These are phyloP conservation scores for Daldinia vernicosa DNA, from an alignment of 495 filamentous ascomycete genomes.

Conservation along the genomic window DNA sequence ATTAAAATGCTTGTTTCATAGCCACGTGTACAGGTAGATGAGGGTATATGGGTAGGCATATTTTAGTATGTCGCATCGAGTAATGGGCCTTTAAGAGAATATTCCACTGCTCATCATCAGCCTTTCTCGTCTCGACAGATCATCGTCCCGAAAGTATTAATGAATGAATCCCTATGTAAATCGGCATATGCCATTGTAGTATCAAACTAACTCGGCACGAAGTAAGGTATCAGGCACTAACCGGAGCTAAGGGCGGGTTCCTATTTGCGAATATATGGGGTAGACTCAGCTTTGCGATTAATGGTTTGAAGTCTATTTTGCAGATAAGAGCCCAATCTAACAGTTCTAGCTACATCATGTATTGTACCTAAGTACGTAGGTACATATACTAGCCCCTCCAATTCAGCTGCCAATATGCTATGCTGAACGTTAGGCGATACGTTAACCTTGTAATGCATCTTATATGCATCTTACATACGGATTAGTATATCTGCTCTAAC, in stretches of 20 bases:
- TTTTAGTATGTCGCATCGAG: constrained; percentile 13
- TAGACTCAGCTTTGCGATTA: background rate
- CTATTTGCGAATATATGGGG: constrained; percentile 7
- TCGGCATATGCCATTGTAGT: constrained; percentile 28
- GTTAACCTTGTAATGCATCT: background rate
- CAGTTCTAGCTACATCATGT: background rate
- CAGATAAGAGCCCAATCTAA: constrained; percentile 1
- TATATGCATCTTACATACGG: no score
- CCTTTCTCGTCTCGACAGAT: constrained; percentile 20
- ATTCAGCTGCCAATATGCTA: background rate
- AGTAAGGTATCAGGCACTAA: constrained; percentile 10
- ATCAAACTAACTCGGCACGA: constrained; percentile 6
- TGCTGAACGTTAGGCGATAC: background rate
- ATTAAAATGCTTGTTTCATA: constrained; percentile 34
- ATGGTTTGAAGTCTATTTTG: constrained; percentile 2
- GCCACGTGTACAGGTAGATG: constrained; percentile 39
- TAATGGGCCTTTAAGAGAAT: constrained; percentile 4
- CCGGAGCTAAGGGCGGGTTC: constrained; percentile 10
- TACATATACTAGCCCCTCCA: background rate
- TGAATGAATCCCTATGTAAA: background rate
- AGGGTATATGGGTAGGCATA: background rate
- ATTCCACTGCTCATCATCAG: background rate
- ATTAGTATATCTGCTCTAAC: no score
- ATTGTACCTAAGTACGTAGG: background rate
- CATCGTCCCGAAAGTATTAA: constrained; percentile 19